phyloP scores from a whole-genome alignment of 2,329 filamentous ascomycete species.

The Pyrenophora tritici-repentis region DNA sequence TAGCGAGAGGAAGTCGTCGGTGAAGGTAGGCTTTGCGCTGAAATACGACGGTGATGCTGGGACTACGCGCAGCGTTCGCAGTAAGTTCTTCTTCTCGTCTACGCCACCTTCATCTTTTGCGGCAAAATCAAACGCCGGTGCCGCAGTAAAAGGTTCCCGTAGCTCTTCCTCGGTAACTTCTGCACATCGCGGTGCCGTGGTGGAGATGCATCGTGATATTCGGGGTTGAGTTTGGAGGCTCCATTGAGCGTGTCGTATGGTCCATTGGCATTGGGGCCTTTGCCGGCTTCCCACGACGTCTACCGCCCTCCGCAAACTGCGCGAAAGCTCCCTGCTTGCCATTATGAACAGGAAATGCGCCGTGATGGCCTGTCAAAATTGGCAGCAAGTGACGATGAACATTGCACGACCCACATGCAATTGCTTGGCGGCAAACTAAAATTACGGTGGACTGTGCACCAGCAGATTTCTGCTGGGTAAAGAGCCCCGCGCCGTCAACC shows the following conservation, averaged over 20 bases:
- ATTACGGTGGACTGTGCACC: constrained; percentile 34
- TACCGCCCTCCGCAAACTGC: constrained; percentile 34
- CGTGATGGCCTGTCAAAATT: constrained; percentile 11
- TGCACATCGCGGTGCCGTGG: constrained; percentile 31
- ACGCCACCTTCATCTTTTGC: constrained; percentile 11
- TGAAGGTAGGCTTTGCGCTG: constrained; percentile 81
- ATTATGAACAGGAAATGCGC: constrained; percentile 24
- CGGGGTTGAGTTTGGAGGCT: constrained; percentile 24
- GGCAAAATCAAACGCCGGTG: constrained; percentile 52
- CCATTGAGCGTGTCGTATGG: constrained; percentile 25
- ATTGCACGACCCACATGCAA: constrained; percentile 14
- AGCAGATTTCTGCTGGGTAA: constrained; percentile 10
- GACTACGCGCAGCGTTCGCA: constrained; percentile 66
- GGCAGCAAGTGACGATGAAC: constrained; percentile 11
- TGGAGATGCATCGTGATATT: constrained; percentile 41
- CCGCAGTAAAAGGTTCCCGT: constrained; percentile 46
- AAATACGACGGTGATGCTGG: constrained; percentile 95
- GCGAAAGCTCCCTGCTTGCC: constrained; percentile 40
- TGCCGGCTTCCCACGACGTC: constrained; percentile 27
- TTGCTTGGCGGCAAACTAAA: constrained; percentile 31
- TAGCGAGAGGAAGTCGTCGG: constrained; percentile 78
- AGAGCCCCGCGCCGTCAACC: constrained; percentile 26
- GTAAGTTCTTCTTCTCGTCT: constrained; percentile 20
- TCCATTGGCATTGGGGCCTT: constrained; percentile 29
- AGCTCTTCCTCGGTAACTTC: constrained; percentile 28